A percentile compares a stretch with the other conserved stretches of the same genome.
Evolutionary conservation across 495 filamentous ascomycete genomes (phyloP).

Genomic region (Xylaria longipes): DNA sequence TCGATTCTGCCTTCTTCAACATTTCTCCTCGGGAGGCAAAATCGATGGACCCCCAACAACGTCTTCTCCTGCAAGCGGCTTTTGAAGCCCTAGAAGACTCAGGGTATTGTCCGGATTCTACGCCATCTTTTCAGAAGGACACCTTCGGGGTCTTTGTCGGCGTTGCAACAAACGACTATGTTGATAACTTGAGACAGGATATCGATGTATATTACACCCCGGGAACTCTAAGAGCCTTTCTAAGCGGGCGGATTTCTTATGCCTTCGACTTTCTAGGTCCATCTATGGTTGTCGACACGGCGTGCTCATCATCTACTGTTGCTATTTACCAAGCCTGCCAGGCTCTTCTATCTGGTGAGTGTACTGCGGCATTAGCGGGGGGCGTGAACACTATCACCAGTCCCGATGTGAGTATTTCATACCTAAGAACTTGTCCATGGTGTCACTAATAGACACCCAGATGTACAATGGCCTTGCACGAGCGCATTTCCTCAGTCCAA

Average conservation of each 20-base stretch:
- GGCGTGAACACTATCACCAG: slow-evolving; percentile 38
- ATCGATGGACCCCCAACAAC: slow-evolving; percentile 53
- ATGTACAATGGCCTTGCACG: slow-evolving; percentile 41
- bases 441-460: slow-evolving; percentile 48
- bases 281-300: slow-evolving; percentile 58
- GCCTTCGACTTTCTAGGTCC: slow-evolving; percentile 55
- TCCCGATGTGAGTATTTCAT: slow-evolving; percentile 26
- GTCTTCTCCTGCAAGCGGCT: slow-evolving; percentile 46
- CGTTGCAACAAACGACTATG: slow-evolving; percentile 27
- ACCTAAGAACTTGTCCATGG: neutral
- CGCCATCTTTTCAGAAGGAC: slow-evolving; percentile 22
- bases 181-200: slow-evolving; percentile 26
- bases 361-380: slow-evolving; percentile 47
- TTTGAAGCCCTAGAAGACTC: slow-evolving; percentile 54
- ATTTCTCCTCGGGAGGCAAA: slow-evolving; percentile 50
- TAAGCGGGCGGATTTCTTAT: slow-evolving; percentile 37
- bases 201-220: slow-evolving; percentile 29
- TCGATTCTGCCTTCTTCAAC: slow-evolving; percentile 58
- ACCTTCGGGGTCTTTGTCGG: slow-evolving; percentile 26
- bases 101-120: slow-evolving; percentile 34
- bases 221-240: slow-evolving; percentile 26
- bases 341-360: slow-evolving; percentile 48
- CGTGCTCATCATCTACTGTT: slow-evolving; percentile 57
- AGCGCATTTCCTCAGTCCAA: slow-evolving; percentile 45
- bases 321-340: slow-evolving; percentile 51